A percentile compares a stretch with the other conserved stretches of the same genome.
phyloP scores from a whole-genome alignment of 495 filamentous ascomycete species.

The Neurospora sublineolata region DNA sequence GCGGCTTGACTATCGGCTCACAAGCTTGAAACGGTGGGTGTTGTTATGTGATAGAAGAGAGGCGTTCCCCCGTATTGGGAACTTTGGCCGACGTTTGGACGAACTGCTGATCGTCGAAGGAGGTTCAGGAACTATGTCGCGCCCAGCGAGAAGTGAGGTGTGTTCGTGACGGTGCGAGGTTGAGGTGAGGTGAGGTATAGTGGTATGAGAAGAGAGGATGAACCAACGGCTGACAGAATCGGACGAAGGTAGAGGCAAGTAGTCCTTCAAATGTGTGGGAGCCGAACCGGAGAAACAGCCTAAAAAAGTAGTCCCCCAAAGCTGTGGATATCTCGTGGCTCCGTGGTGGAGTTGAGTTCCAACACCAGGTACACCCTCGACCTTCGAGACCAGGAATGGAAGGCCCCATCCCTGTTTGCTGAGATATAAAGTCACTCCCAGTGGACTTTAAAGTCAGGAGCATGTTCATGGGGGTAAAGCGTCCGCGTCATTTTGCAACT shows the following conservation, averaged over 20 bases:
- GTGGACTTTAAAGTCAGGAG: background rate
- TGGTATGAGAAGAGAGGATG: background rate
- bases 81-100: background rate
- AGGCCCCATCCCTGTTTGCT: background rate
- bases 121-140: background rate
- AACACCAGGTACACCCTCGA: background rate
- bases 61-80: background rate
- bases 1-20: background rate
- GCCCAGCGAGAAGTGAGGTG: background rate
- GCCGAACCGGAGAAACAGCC: background rate
- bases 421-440: background rate
- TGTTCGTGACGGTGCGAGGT: background rate
- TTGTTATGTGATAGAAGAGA: background rate
- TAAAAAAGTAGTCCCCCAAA: background rate
- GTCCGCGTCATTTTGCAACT: background rate
- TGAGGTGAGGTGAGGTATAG: background rate
- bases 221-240: background rate
- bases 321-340: background rate
- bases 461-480: background rate
- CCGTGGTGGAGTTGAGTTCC: background rate
- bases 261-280: background rate
- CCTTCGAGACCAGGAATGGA: background rate
- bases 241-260: background rate
- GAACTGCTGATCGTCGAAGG: background rate
- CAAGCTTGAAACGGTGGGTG: background rate